Base-by-base conservation (phyloP, 495 filamentous ascomycete genomes). In the Pyrenula aspistea region DNA sequence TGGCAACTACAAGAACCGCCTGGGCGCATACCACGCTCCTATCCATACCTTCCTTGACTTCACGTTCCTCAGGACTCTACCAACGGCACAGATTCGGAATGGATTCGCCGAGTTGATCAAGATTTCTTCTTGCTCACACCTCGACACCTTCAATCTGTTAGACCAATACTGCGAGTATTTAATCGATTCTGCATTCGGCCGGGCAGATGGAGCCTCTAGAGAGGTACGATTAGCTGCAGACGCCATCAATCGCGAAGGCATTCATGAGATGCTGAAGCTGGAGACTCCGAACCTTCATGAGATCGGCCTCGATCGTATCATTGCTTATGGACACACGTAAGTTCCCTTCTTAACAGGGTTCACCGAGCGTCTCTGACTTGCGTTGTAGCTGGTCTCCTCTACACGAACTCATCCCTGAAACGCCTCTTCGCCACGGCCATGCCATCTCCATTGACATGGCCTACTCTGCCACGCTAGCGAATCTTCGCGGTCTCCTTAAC, bases 381-480 rank as follows among this genome's bases (percentile, higher is more conserved):
- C n/a, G 2, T 22, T 12, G 25, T 53, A 78, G 75, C 0, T 86
- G 82, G 82, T 83, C 79, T 2, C 82, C 82, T 0, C 69, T 83
- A 19, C 79, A 83, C 55, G 82, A 84, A 58, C 73, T 86, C 15
- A 71, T 80, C 12, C 83, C 81, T 0, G 72, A 81, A 50, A 76
- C 72, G 0, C 82, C 82, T 2, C 73, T 84, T 10, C 75, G 83
- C 24, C 83, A 85, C 60, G 82, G 83, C 1, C 82, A 84, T 59
- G 82, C 83, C 15, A 85, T 86, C 53, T 79, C 75, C 10, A 81
- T 85, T 53, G 83, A 84, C 59, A 85, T 85, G 83, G 83, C 83
- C 0, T 86, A 77, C 62, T 81, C 80, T 10, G 80, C 82, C 1
- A 83, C 82, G 0, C 67, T 85, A 10, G 82, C 81, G 22, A 74